phyloP scores from a whole-genome alignment of 2,329 filamentous ascomycete genomes.

The Coniella lustricola region DNA sequence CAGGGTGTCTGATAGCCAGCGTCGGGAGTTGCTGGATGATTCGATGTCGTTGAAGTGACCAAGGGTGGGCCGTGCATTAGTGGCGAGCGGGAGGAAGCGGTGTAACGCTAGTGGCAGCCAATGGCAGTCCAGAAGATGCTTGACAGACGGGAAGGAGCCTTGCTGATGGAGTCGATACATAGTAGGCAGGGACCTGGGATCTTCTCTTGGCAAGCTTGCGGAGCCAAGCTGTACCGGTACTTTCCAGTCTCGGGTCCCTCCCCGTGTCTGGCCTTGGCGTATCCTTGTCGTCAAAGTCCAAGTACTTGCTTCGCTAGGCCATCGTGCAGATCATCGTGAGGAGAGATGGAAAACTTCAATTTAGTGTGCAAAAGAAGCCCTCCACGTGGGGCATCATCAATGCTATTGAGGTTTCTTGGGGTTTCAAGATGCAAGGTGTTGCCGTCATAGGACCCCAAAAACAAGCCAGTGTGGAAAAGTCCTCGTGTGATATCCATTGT shows the following conservation, averaged over 20 bases:
- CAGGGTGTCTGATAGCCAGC: neutral
- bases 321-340: too few species aligned
- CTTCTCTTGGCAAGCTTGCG: neutral
- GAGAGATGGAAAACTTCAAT: too few species aligned
- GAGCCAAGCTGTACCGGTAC: neutral
- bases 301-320: neutral
- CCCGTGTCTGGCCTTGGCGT: neutral
- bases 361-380: too few species aligned
- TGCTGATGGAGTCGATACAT: neutral
- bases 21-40: neutral
- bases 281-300: neutral
- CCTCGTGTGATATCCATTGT: too few species aligned
- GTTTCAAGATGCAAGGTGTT: too few species aligned
- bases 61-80: conserved; percentile 8
- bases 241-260: neutral
- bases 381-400: too few species aligned
- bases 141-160: conserved; percentile 11
- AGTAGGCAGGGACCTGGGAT: neutral
- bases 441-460: too few species aligned
- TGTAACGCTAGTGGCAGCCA: conserved; percentile 5
- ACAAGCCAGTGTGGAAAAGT: too few species aligned
- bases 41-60: conserved; percentile 5
- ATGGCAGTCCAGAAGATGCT: conserved; percentile 5
- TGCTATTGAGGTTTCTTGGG: too few species aligned
- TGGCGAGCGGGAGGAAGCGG: conserved; percentile 1